Conservation (phyloP, 2,329 filamentous ascomycete species). For the Sclerotinia borealis region DNA sequence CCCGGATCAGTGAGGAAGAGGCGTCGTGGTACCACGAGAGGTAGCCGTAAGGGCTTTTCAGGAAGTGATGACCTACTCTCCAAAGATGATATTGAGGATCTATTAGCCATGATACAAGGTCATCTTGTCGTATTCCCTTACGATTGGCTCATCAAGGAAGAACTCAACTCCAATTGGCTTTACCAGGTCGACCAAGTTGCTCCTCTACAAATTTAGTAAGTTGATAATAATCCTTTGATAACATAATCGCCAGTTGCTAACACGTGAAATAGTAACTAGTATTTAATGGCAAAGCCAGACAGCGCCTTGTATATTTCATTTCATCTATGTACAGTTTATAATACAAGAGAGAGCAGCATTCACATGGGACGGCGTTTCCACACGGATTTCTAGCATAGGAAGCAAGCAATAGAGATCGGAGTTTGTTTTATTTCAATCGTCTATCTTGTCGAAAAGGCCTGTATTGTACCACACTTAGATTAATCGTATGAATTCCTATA, state of each 20-base stretch:
- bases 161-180: constrained; percentile 90
- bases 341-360: constrained; percentile 4
- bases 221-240: constrained; percentile 64
- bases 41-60: constrained; percentile 57
- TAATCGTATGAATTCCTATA: background rate
- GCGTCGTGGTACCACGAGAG: constrained; percentile 59
- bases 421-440: constrained; percentile 5
- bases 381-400: constrained; percentile 9
- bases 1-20: constrained; percentile 52
- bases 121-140: constrained; percentile 90
- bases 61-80: constrained; percentile 70
- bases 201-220: constrained; percentile 94
- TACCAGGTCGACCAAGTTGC: constrained; percentile 95
- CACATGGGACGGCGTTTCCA: constrained; percentile 1
- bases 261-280: constrained; percentile 43
- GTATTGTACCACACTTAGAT: constrained; percentile 3
- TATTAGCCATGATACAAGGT: constrained; percentile 78
- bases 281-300: constrained; percentile 5
- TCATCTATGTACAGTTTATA: constrained; percentile 7
- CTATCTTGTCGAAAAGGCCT: background rate
- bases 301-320: constrained; percentile 9
- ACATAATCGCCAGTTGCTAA: constrained; percentile 86
- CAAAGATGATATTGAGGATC: constrained; percentile 69
- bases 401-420: constrained; percentile 5
- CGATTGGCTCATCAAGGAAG: constrained; percentile 89